Conservation (phyloP, 257 asterid genomes). For the Galeopsis tetrahit region DNA sequence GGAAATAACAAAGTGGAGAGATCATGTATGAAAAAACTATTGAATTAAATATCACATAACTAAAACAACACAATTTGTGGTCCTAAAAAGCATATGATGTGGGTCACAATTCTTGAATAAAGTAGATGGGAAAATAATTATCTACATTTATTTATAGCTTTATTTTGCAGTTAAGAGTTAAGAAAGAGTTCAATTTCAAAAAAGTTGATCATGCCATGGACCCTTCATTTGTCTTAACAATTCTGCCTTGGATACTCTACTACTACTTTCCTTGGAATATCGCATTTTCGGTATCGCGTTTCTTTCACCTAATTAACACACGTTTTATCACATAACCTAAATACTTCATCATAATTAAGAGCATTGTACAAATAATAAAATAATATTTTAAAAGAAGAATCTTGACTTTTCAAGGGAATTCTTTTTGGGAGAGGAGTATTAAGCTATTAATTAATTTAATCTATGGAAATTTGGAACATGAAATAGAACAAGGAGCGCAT, state of each 20-base stretch:
- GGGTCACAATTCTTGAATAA: slow-evolving; percentile 23
- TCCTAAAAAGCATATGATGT: neutral
- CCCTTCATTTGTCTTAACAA: neutral
- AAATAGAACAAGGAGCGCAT: neutral
- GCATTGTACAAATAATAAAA: too few relatives aligned
- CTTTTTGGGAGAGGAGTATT: neutral
- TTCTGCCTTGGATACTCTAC: slow-evolving; percentile 38
- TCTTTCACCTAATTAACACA: too few relatives aligned
- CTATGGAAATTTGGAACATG: neutral
- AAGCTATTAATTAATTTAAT: neutral
- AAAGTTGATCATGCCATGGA: neutral
- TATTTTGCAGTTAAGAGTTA: neutral
- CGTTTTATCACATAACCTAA: too few relatives aligned
- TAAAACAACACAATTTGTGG: slow-evolving; percentile 12
- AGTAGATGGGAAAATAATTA: slow-evolving; percentile 30
- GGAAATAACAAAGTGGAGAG: slow-evolving; percentile 19
- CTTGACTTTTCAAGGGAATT: neutral
- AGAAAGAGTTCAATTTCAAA: slow-evolving; percentile 6
- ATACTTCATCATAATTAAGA: too few relatives aligned
- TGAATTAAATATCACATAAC: neutral
- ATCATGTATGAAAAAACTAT: neutral
- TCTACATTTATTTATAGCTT: slow-evolving; percentile 18
- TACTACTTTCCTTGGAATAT: neutral
- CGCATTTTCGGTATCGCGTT: too few relatives aligned
- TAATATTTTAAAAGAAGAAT: too few relatives aligned